Conservation (phyloP, 805 yeast genomes). For the Teunomyces tritomae region DNA sequence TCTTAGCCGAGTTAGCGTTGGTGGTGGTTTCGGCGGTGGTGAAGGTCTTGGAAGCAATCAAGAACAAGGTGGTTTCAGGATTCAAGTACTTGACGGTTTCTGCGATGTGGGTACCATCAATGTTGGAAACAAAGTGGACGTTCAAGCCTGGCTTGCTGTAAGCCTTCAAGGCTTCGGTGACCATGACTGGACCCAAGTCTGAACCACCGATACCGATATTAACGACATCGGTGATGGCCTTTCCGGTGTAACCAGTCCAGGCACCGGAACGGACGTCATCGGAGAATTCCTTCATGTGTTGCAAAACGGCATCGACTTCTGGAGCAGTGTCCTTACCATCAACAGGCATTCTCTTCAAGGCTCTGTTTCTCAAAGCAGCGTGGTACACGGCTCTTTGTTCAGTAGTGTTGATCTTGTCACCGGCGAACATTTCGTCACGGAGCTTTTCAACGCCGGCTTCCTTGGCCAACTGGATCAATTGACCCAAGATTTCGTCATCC, state of each 20-base stretch:
- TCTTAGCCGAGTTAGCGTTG: conserved; percentile 92
- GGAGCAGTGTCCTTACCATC: conserved; percentile 89
- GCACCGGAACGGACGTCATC: conserved; percentile 85
- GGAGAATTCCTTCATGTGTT: conserved; percentile 96
- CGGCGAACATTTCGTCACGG: conserved; percentile 88
- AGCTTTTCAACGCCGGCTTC: conserved; percentile 85
- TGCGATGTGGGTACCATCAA: conserved; percentile 96
- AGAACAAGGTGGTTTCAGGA: conserved; percentile 89
- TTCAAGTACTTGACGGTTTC: conserved; percentile 76
- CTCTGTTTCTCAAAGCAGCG: conserved; percentile 92
- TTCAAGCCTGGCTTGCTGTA: conserved; percentile 71
- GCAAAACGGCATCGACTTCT: conserved; percentile 86
- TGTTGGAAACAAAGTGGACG: conserved; percentile 95
- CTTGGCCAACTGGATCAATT: conserved; percentile 75
- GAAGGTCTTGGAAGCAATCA: conserved; percentile 95
- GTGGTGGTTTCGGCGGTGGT: conserved; percentile 98
- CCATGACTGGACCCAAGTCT: conserved; percentile 99
- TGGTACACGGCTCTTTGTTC: conserved; percentile 97
- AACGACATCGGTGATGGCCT: conserved; percentile 87
- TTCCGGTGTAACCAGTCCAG: conserved; percentile 98
- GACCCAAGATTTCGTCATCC: conserved; percentile 72
- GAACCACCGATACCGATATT: conserved; percentile 99
- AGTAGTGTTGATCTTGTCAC: conserved; percentile 92
- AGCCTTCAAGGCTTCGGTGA: conserved; percentile 94
- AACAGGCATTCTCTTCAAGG: conserved; percentile 78